phyloP scores from a whole-genome alignment of 495 filamentous ascomycete genomes.

The Entonaema liquescens region DNA sequence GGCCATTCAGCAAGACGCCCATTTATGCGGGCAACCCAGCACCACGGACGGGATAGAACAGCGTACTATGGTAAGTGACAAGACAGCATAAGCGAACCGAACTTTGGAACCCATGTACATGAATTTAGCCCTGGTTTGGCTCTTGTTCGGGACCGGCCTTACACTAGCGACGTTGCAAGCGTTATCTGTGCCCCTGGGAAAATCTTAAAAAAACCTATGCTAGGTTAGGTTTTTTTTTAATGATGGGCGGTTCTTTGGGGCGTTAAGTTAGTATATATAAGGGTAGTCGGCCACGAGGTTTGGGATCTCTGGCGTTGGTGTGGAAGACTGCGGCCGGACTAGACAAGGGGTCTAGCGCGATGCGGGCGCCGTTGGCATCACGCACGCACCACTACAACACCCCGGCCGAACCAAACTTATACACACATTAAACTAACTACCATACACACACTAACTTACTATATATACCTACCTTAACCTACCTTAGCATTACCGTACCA shows the following conservation, averaged over 20 bases:
- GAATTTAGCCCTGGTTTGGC: neutral
- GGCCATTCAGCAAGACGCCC: neutral
- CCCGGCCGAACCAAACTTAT: constrained; percentile 6
- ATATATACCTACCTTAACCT: neutral
- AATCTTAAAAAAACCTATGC: neutral
- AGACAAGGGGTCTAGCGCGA: constrained; percentile 44
- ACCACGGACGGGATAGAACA: constrained; percentile 2
- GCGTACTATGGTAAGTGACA: neutral
- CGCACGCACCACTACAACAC: neutral
- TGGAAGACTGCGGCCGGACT: constrained; percentile 45
- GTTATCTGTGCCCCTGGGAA: constrained; percentile 9
- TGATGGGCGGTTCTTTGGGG: no score
- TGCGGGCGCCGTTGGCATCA: constrained; percentile 13
- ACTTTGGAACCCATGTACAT: constrained; percentile 1
- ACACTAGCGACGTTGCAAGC: constrained; percentile 39
- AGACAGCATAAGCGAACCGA: constrained; percentile 24
- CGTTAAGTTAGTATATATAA: neutral
- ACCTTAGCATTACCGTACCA: neutral
- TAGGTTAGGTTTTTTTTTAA: no score
- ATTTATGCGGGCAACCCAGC: neutral
- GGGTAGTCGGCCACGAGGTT: neutral
- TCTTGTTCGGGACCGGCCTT: constrained; percentile 16
- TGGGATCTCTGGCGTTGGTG: constrained; percentile 24
- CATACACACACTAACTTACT: neutral
- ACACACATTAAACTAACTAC: neutral